Conservation (phyloP, 2,329 filamentous ascomycete genomes). For the Botrytis sinoallii region DNA sequence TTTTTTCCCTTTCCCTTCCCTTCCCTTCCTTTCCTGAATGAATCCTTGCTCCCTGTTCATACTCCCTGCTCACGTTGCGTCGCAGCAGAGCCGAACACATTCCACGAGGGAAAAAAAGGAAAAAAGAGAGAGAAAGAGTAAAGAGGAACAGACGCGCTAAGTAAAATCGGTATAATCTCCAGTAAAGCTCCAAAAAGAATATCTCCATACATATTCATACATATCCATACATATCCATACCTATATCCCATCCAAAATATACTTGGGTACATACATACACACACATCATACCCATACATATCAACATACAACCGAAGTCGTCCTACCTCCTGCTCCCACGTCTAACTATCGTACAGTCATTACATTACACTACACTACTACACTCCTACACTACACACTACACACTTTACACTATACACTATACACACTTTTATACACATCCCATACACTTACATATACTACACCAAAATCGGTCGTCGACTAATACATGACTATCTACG, state of each 20-base stretch:
- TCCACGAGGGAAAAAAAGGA: background rate
- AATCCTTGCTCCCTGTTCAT: background rate
- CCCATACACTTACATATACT: background rate
- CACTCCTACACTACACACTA: background rate
- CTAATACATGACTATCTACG: background rate
- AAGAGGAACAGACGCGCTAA: conserved; percentile 9
- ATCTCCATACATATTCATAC: background rate
- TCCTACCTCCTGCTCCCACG: background rate
- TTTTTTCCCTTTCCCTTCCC: background rate
- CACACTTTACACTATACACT: background rate
- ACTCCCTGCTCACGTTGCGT: conserved; percentile 4
- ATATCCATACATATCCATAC: background rate
- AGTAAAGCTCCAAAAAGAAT: background rate
- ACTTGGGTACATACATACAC: background rate
- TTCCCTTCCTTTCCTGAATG: background rate
- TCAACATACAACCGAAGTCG: background rate
- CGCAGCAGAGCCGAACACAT: conserved; percentile 3
- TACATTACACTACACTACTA: background rate
- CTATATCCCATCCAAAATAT: background rate
- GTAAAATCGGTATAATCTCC: conserved; percentile 1
- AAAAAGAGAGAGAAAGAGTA: background rate
- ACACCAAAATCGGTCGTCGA: conserved; percentile 1
- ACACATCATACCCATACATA: background rate
- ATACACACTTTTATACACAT: background rate
- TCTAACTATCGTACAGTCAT: background rate